Conservation (phyloP, 2,329 filamentous ascomycete genomes). For the Paraconiothyrium brasiliense region DNA sequence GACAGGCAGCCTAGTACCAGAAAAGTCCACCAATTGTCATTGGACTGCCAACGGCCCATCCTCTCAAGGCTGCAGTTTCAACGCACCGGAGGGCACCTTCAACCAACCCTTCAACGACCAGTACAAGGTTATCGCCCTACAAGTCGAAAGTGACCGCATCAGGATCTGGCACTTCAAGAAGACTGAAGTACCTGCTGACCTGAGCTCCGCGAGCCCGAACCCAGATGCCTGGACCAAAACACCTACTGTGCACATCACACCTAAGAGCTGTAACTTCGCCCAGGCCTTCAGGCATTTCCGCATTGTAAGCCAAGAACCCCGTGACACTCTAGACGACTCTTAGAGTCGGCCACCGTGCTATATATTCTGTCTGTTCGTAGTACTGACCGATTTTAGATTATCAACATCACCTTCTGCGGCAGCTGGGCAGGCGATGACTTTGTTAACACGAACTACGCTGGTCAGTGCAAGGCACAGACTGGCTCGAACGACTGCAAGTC, state of each 20-base stretch:
- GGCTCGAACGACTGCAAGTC: constrained; percentile 5
- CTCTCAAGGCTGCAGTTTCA: constrained; percentile 7
- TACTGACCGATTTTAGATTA: constrained; percentile 2
- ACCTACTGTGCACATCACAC: constrained; percentile 11
- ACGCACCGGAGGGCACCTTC: constrained; percentile 1
- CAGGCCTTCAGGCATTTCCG: constrained; percentile 2
- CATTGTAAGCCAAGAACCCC: neutral
- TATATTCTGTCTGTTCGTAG: neutral
- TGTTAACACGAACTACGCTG: constrained; percentile 2
- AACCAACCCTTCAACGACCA: constrained; percentile 11
- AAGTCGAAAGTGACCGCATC: constrained; percentile 5
- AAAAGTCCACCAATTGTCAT: constrained; percentile 6
- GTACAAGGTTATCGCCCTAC: constrained; percentile 5
- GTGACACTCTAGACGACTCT: neutral
- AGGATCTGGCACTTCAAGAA: constrained; percentile 13
- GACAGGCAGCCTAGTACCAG: constrained; percentile 1
- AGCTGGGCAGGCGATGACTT: constrained; percentile 16
- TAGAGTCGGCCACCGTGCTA: neutral
- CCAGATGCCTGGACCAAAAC: constrained; percentile 11
- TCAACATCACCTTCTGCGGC: constrained; percentile 60
- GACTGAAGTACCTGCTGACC: constrained; percentile 2
- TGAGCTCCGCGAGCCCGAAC: constrained; percentile 3
- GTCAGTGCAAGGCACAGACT: neutral
- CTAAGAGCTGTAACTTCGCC: constrained; percentile 9
- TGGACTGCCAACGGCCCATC: neutral